phyloP scores from a whole-genome alignment of 2,329 filamentous ascomycete species.

The Botrytis porri region DNA sequence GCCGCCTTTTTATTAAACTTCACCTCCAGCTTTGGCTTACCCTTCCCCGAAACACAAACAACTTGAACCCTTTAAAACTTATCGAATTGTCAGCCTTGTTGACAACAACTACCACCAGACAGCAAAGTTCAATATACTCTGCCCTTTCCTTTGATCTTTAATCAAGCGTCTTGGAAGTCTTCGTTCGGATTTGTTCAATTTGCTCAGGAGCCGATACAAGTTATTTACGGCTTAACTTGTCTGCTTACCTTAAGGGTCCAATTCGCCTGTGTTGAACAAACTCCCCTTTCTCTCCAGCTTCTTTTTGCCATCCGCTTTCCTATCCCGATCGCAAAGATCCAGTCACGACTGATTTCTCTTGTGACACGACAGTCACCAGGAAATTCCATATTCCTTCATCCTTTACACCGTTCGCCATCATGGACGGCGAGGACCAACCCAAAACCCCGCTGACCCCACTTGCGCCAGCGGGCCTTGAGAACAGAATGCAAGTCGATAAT shows the following conservation, averaged over 20 bases:
- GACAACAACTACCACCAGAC: conserved; percentile 5
- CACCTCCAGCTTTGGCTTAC: conserved; percentile 1
- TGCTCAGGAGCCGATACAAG: conserved; percentile 14
- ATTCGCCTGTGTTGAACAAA: not conserved
- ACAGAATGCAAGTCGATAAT: conserved; percentile 68
- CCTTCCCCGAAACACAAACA: conserved; percentile 1
- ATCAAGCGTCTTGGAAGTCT: not conserved
- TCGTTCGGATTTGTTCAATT: conserved; percentile 6
- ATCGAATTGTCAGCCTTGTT: conserved; percentile 13
- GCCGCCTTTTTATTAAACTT: conserved; percentile 6
- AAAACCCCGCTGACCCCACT: conserved; percentile 24
- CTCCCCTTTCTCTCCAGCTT: conserved; percentile 7
- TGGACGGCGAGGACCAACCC: conserved; percentile 35
- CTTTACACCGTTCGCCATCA: conserved; percentile 26
- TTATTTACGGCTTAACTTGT: conserved; percentile 4
- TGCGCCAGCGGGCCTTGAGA: conserved; percentile 28
- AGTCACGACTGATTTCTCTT: not conserved
- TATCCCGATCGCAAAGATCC: not conserved
- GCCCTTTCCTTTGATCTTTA: not conserved
- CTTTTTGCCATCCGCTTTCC: not conserved
- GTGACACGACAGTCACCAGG: conserved; percentile 4
- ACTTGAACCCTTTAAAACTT: conserved; percentile 1
- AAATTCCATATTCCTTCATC: not conserved
- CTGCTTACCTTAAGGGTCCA: not conserved
- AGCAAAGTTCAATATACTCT: not conserved